A percentile compares a stretch with the other conserved stretches of the same genome.
Evolutionary conservation across 2,329 filamentous ascomycete species (phyloP).

Genomic region (Botrytis deweyae): DNA sequence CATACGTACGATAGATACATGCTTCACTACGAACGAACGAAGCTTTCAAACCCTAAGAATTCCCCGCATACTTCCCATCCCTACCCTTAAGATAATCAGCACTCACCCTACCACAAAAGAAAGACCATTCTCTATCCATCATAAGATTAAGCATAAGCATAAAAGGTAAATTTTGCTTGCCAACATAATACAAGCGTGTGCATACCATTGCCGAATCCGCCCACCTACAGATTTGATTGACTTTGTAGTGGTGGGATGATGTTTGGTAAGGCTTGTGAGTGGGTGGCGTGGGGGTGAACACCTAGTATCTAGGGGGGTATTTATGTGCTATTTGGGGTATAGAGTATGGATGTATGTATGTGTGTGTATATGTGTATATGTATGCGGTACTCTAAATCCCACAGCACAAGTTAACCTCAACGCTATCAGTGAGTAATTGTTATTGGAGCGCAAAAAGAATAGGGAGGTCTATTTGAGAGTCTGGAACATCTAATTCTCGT

Average conservation of each 20-base stretch:
- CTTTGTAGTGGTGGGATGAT: not conserved
- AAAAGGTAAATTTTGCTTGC: not conserved
- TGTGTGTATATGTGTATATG: not conserved
- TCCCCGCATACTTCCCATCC: not conserved
- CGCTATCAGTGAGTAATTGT: not conserved
- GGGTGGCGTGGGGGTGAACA: not conserved
- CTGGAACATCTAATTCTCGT: not conserved
- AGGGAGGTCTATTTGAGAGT: not conserved
- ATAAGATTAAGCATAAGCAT: not conserved
- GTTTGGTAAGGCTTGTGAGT: not conserved
- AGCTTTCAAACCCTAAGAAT: not conserved
- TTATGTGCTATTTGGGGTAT: not conserved
- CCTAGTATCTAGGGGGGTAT: not conserved
- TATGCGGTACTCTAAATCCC: not conserved
- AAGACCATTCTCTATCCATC: not conserved
- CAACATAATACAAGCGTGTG: not conserved
- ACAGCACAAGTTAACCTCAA: not conserved
- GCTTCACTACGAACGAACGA: not conserved
- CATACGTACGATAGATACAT: not conserved
- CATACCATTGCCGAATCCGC: not conserved
- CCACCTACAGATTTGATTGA: not conserved
- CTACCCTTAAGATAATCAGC: not conserved
- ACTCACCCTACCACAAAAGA: not conserved
- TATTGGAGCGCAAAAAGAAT: not conserved
- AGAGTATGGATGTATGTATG: not conserved